These are phyloP conservation scores for Entrophospora sp. DNA, from an alignment of 192 early-diverging fungal genomes.

Conservation along the genomic window DNA sequence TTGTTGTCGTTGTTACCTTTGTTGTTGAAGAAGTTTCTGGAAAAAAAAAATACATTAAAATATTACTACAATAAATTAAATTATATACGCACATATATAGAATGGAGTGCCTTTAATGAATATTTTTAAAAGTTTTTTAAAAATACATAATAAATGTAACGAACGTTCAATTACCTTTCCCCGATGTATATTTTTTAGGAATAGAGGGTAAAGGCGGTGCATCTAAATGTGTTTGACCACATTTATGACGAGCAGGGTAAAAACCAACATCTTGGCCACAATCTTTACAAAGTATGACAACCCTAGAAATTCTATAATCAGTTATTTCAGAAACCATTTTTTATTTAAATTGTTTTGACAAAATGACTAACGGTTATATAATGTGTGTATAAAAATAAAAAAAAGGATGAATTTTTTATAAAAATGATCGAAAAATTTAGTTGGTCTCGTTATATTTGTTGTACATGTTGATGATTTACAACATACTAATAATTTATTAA, in stretches of 20 bases:
- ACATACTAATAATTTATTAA: no score
- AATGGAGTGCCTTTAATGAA: not conserved
- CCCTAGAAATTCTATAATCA: constrained; percentile 49
- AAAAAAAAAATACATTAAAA: not conserved
- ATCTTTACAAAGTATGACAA: constrained; percentile 51
- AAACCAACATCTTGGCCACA: constrained; percentile 51
- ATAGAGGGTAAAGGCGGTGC: constrained; percentile 28
- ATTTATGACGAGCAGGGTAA: constrained; percentile 50
- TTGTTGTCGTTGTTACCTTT: no score
- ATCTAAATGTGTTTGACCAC: constrained; percentile 23
- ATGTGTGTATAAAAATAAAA: no score
- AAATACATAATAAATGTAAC: not conserved
- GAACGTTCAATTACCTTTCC: constrained; percentile 8
- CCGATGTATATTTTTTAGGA: constrained; percentile 22
- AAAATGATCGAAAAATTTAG: no score
- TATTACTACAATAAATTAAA: no score
- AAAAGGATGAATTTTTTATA: no score
- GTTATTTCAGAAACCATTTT: constrained; percentile 10
- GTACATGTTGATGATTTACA: no score
- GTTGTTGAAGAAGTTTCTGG: not conserved
- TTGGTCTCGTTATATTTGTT: no score
- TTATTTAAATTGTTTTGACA: no score
- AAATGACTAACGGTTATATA: no score
- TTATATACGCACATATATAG: no score
- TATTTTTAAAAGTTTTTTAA: not conserved